Conservation (phyloP, 1,284 basidiomycete species). For the Trametes hirsuta region DNA sequence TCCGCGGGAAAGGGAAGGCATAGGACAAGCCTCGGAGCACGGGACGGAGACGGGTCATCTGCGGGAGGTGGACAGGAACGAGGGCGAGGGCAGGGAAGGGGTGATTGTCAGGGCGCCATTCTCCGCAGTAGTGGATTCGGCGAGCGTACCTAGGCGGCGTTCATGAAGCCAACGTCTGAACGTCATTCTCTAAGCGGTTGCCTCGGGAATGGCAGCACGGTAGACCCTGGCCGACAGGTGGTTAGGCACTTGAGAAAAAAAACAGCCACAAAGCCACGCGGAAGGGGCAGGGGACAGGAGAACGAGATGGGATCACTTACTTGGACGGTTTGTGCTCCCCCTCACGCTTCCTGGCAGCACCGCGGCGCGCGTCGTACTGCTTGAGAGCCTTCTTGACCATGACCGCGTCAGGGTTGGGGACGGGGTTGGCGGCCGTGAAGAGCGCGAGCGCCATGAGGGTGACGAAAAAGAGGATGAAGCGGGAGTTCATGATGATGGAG, state of each 20-base stretch:
- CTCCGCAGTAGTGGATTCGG: background rate
- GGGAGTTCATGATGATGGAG: constrained; percentile 21
- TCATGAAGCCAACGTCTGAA: background rate
- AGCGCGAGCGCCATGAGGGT: constrained; percentile 24
- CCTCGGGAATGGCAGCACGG: constrained; percentile 4
- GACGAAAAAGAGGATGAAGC: constrained; percentile 26
- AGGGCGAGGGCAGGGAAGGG: background rate
- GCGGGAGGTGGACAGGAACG: too few species aligned
- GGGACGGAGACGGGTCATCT: background rate
- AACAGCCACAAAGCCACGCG: too few species aligned
- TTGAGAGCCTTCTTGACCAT: constrained; percentile 32
- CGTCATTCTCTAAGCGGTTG: constrained; percentile 3
- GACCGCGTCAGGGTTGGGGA: constrained; percentile 16
- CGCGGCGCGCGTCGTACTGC: constrained; percentile 40
- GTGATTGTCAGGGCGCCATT: background rate
- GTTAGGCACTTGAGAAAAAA: background rate
- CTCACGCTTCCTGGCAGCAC: constrained; percentile 27
- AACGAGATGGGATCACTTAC: constrained; percentile 7
- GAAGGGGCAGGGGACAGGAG: background rate
- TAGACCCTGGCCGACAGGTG: background rate
- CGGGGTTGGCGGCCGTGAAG: constrained; percentile 18
- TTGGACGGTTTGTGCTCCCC: constrained; percentile 26
- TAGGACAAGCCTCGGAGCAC: constrained; percentile 6
- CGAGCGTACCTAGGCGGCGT: constrained; percentile 2
- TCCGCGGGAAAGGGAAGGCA: background rate